Evolutionary conservation across 331 rosid genomes (phyloP), one percentile per base, ranked within the genome.

Genomic region (Cydonia oblonga): DNA sequence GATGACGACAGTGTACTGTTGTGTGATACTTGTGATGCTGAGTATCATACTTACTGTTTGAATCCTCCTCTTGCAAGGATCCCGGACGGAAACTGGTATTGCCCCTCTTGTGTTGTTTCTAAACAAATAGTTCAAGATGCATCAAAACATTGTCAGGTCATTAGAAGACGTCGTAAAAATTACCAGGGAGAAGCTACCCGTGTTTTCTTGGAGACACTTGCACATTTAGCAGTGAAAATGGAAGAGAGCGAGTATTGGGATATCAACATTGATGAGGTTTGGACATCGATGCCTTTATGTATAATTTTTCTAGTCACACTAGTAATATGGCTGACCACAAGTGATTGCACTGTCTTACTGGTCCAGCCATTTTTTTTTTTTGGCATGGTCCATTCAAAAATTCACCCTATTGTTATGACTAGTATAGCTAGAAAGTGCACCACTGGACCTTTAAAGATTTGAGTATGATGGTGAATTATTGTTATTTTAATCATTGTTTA

Each of bases 71-170:
- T 95, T 79, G 96, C 88, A 71, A 88, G 97, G 87, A 95, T 95
- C 76, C 99, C 99, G 22, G 96, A 91, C 75, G 99, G 99, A 79
- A 95, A 95, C 76, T 95, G 99, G 99, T 95, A 95, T 76, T 95
- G 99, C 73, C 99, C 99, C 81, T 90, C 99, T 78, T 95, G 99
- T 83, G 83, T 82, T 76, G 78, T 84, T 78, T 84, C 89, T 68
- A 91, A 84, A 76, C 80, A 58, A 69, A 72, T 78, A 64, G 81
- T 76, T 83, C 90, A 85, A 76, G 83, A 84, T 88, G 85, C 75
- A 46, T 69, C 84, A 18, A 76, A 79, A 40, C 73, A 51, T 54
- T 28, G 69, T 42, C 82, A 66, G 64, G 72, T 83, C 83, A 56
- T 74, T 69, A 73, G 85, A 60, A 88, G 79, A 70, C 81, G 79